Evolutionary conservation across 2,329 filamentous ascomycete genomes (phyloP), one percentile per base, ranked within the genome.

Genomic region (Beauveria sp.): DNA sequence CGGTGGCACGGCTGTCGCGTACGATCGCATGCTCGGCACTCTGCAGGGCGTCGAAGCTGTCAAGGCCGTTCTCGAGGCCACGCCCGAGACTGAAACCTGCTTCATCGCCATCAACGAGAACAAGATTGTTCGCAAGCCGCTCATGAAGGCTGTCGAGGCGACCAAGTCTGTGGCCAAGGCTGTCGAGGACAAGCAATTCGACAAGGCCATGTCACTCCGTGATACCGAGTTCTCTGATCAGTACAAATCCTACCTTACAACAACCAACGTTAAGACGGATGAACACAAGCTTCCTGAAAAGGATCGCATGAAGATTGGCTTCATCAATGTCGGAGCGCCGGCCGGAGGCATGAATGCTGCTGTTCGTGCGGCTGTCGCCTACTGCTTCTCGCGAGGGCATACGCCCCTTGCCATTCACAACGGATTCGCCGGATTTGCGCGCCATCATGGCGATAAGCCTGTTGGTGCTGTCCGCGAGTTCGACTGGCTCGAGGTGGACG

Each of bases 271-370:
- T 20, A 84, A 91, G 67, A 83, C 93, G 54, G 86, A 89, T 51
- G 75, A 80, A 40, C 78, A 88, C 68, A 76, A 84, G 58, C 77
- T 96, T 24, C 86, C 90, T 0, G 78, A 86, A 61, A 88, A 93
- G 77, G 89, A 56, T 89, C 86, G 88, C 67, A 92, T 98, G 90
- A 87, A 86, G 66, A 90, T 99, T 69, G 95, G 91, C 54, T 96
- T 99, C 70, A 91, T 99, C 75, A 96, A 98, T 70, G 93, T 98
- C 26, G 95, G 95, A 69, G 95, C 95, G 14, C 95, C 95, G 8
- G 95, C 95, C 34, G 95, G 95, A 74, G 95, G 95, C 69, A 98
- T 99, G 90, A 99, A 99, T 75, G 93, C 93, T 30, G 95, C 95
- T 47, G 95, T 96, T 22, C 87, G 95, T 67, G 93, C 91, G 34